phyloP scores from a whole-genome alignment of 192 early-diverging fungal genomes.

The Coemansia aciculifera region DNA sequence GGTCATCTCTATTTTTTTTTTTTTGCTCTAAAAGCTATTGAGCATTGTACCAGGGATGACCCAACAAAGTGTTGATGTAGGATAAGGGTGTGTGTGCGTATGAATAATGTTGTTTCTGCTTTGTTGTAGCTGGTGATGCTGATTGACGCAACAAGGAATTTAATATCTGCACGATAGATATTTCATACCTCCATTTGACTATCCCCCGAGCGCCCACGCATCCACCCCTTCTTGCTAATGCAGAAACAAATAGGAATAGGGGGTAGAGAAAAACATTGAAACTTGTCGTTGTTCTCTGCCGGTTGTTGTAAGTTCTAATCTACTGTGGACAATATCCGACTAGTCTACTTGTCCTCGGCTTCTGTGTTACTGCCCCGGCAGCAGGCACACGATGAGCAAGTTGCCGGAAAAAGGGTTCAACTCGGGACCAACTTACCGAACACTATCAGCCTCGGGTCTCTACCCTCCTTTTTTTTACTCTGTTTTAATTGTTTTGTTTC shows the following conservation, averaged over 20 bases:
- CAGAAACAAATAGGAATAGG: not conserved
- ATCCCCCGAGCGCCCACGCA: not conserved
- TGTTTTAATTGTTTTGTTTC: not conserved
- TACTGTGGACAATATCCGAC: not conserved
- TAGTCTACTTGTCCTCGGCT: not conserved
- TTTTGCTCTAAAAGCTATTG: not conserved
- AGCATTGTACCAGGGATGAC: not conserved
- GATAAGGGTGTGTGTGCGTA: not conserved
- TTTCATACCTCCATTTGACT: conserved; percentile 5
- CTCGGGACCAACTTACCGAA: conserved; percentile 1
- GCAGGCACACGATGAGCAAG: not conserved
- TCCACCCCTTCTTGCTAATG: not conserved
- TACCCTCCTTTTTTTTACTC: not conserved
- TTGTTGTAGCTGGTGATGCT: not conserved
- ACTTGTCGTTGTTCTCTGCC: not conserved
- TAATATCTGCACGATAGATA: conserved; percentile 7
- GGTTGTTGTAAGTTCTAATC: not conserved
- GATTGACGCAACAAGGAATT: conserved; percentile 1
- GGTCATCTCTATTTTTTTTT: not conserved
- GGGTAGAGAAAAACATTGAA: not conserved
- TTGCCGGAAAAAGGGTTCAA: not conserved
- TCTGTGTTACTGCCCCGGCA: not conserved
- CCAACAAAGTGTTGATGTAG: not conserved
- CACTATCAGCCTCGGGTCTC: not conserved
- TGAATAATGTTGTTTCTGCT: not conserved